Evolutionary conservation across 805 yeast genomes (phyloP), one percentile per base, ranked within the genome.

Genomic region (Metschnikowia henanensis): DNA sequence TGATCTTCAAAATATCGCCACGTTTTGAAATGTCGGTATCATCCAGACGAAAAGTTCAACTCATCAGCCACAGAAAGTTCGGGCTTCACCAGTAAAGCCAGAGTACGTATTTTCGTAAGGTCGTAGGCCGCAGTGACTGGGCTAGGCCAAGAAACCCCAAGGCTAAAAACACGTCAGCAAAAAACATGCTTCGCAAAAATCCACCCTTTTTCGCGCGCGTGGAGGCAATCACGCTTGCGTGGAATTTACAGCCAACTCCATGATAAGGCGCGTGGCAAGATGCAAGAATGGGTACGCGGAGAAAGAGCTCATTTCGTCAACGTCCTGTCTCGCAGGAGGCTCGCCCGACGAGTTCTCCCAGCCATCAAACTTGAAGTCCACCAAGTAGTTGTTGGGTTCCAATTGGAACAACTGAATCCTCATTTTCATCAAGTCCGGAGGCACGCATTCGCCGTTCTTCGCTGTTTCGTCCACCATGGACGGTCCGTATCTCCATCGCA

Each of bases 351-450:
- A 57, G 38, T 68, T 74, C 60, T 91, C 97, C 96, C 97, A 92
- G 1, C 98, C 98, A 62, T 92, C 98, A 61, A 92, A 94, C 66
- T 94, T 94, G 73, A 94, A 94, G 65, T 94, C 99, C 8, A 94
- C 98, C 39, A 94, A 73, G 60, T 94, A 94, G 61, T 92, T 92
- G 65, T 94, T 92, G 35, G 96, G 96, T 61, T 94, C 99, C 50
- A 94, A 74, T 62, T 92, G 97, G 67, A 92, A 94, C 46, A 94
- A 75, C 64, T 94, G 99, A 46, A 94, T 94, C 57, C 91, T 94
- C 97, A 94, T 92, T 69, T 87, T 92, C 92, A 92, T 87, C 70
- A 84, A 70, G 62, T 89, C 95, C 6, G 90, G 87, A 12, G 76
- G 72, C 29, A 66, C 68, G 16, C 51, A 45, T 35, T 64, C 64